Base-by-base conservation (phyloP, 1,284 basidiomycete genomes). In the Earliella scabrosa region DNA sequence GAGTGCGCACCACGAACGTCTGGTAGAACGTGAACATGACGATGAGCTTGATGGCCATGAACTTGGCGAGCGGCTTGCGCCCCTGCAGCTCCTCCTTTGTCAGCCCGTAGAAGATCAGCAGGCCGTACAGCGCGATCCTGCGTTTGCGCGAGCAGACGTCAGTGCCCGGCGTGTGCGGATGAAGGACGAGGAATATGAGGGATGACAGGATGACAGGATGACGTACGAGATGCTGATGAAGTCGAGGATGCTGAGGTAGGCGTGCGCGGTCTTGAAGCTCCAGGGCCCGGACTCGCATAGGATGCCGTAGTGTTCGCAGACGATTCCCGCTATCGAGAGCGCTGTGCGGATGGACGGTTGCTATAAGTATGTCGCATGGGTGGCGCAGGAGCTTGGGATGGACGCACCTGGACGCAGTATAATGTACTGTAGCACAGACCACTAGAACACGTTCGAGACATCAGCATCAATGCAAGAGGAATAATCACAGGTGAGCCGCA, bases 1-100 rank as follows among this genome's bases (percentile, higher is more conserved):
- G 34, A 75, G n/a, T n/a, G n/a, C 87, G 54, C 64, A 90, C 88
- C 35, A 92, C 73, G 60, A 92, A 88, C 0, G 79, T 75, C 61
- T 92, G 90, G 68, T 92, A 93, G 68, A 90, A 92, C 0, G 90
- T 92, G 67, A 90, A 87, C 83, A 95, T 88, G 47, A 95, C 89
- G 55, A 93, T 92, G 31, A 93, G 73, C 73, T 95, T 95, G 77
- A 93, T 93, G 10, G 82, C 75, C 58, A 93, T 65, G 70, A 95
- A 95, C 73, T 95, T 95, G 14, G 89, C 83, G 27, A 95, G 75
- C 16, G 93, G 94, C 26, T 86, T 79, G n/a, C 83, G 79, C 18
- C 87, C 91, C 52, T 71, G 75, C 7, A 96, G 79, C 64, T 95
- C 92, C 9, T 90, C 85, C 58, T 87, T 84, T 40, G 86, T 91